Base-by-base conservation (phyloP, 2,329 filamentous ascomycete genomes). In the Colletotrichum sp. region DNA sequence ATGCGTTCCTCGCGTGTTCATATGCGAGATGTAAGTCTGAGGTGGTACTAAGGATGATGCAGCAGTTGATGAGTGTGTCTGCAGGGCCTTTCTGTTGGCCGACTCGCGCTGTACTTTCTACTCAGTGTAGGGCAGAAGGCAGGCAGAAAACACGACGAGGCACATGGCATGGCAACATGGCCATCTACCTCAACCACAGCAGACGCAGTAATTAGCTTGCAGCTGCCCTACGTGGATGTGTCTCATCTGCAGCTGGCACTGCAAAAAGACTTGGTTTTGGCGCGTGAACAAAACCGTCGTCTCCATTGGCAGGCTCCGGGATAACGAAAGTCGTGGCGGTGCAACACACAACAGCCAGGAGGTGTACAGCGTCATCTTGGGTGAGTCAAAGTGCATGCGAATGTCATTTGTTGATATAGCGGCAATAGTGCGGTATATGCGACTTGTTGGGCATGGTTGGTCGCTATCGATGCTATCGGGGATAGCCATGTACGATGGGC, bases 181-280 rank as follows among this genome's bases (percentile, higher is more conserved):
- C 49, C n/a, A 8, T n/a, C 30, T 15, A 49, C 49, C 28, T 18
- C 49, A 52, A 60, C 34, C 68, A 63, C 39, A 18, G 30, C 36
- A 75, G 72, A 63, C 63, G 69, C 68, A 68, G 30, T 24, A 63
- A 63, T 62, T 44, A 67, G 72, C 63, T 68, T 68, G 72, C 72
- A 72, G 68, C 69, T 64, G 68, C 72, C 72, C 69, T 72, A 72
- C 72, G 72, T 72, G 63, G 39, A 68, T 63, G 68, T 72, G 72
- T 75, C 72, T 75, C 57, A 75, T 68, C 72, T 68, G 72, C 69
- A 72, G 69, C 69, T 72, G 30, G 36, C 57, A 60, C 62, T 28
- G 63, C 55, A 63, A 32, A 63, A 72, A 36, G 63, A 66, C 72
- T 64, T 30, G 62, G 52, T n/a, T 34, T 26, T 66, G 55, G 55